Conservation (phyloP, 2,329 filamentous ascomycete species). For the Aspergillus unguis region DNA sequence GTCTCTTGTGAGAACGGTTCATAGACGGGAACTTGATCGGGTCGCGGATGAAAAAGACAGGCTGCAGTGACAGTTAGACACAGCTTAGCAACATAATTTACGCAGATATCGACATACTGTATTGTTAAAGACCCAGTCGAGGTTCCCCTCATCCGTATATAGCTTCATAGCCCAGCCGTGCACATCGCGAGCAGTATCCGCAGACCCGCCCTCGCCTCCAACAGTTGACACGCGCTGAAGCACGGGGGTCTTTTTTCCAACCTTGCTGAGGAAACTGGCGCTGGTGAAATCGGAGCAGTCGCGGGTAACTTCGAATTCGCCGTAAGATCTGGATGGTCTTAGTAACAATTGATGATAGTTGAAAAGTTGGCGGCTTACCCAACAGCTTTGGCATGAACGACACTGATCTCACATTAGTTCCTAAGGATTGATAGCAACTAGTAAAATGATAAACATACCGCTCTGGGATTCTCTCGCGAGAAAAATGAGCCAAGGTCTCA, state of each 20-base stretch:
- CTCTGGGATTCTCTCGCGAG: constrained; percentile 61
- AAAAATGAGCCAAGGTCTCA: constrained; percentile 60
- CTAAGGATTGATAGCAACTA: neutral
- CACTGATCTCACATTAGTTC: constrained; percentile 22
- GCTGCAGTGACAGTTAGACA: constrained; percentile 27
- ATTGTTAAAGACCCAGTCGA: constrained; percentile 25
- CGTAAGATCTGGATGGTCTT: constrained; percentile 41
- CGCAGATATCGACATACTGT: constrained; percentile 6
- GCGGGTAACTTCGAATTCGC: constrained; percentile 60
- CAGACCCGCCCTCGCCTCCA: constrained; percentile 7
- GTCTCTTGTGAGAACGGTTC: neutral
- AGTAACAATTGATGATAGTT: neutral
- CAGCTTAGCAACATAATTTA: neutral
- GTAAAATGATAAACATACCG: constrained; percentile 27
- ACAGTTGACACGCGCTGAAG: constrained; percentile 39
- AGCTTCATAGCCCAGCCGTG: constrained; percentile 52
- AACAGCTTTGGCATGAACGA: constrained; percentile 60
- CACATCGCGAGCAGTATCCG: constrained; percentile 50
- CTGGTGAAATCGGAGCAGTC: constrained; percentile 57
- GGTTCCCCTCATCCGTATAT: constrained; percentile 52
- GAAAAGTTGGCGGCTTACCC: constrained; percentile 28
- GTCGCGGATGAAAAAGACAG: constrained; percentile 67
- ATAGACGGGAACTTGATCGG: constrained; percentile 64
- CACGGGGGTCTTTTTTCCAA: constrained; percentile 55
- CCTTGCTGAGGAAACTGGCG: constrained; percentile 52